Evolutionary conservation across 2,329 filamentous ascomycete genomes (phyloP), one percentile per base, ranked within the genome.

Genomic region (Domatiomyces globalis): DNA sequence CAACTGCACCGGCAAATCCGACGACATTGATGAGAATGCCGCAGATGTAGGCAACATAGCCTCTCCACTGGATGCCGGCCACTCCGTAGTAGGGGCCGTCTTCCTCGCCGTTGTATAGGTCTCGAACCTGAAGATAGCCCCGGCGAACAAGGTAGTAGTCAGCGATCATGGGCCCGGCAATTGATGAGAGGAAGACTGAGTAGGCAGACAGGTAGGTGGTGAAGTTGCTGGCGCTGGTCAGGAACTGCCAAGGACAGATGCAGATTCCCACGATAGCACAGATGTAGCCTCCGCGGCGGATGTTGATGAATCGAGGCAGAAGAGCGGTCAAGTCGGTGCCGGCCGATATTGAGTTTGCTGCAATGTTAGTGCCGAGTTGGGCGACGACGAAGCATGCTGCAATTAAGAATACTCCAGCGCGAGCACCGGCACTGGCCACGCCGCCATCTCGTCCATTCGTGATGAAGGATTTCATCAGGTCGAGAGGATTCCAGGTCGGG

Each of bases 1-100:
- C 87, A 22, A 95, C 77, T 0, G 85, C 87, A 2, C 87, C 88
- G 0, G 81, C 87, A 58, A 95, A 95, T 0, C 89, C 89, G 4
- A 95, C 87, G 3, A 95, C 85, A 60, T 95, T 95, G 72, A 94
- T 83, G 4, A 92, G 65, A 55, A 95, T 94, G 10, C 88, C 88
- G 77, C 65, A 95, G 94, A 58, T 51, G 46, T 60, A 61, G 0
- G 89, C 85, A 0, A 73, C 77, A 61, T 94, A 95, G 1, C 80
- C 89, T 43, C 87, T 81, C 84, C 85, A 92, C 65, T 90, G 80
- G 64, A 94, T 69, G 18, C 89, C 89, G 47, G 69, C 77, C 0
- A 71, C 79, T 69, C 75, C 92, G 66, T 77, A 90, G 68, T 95
- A 95, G 0, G 80, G 83, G 0, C 79, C 79, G 0, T 69, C 71